Percentiles rank a stretch among this genome's conserved stretches.
Evolutionary conservation across 306 rosid species (phyloP).

Genomic region (Castanea crenata): DNA sequence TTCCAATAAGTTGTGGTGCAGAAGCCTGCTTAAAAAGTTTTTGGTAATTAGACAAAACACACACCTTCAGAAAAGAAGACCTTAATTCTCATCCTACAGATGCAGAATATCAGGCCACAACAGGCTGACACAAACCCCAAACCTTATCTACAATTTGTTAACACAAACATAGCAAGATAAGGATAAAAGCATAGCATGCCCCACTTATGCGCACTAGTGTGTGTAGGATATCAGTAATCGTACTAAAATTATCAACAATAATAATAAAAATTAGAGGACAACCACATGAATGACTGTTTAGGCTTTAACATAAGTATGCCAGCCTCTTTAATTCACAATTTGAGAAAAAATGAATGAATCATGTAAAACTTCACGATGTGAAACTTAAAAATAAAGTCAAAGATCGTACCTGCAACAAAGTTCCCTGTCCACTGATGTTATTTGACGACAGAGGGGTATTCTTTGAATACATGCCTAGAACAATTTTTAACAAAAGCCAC

Average conservation of each 20-base stretch:
- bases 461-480: conserved; percentile 67
- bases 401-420: conserved; percentile 66
- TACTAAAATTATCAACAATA: not conserved
- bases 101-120: conserved; percentile 1
- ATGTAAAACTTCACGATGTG: conserved; percentile 8
- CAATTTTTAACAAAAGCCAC: conserved; percentile 16
- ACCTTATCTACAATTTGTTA: not conserved
- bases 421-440: conserved; percentile 54
- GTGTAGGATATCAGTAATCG: not conserved
- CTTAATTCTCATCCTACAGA: conserved; percentile 14
- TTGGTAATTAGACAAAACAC: conserved; percentile 13
- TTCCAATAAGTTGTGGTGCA: conserved; percentile 88
- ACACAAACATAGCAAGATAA: not conserved
- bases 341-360: conserved; percentile 3
- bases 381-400: conserved; percentile 24
- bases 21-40: conserved; percentile 47
- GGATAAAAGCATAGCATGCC: not conserved
- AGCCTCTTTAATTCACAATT: conserved; percentile 8
- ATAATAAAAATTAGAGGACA: not conserved
- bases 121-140: not conserved
- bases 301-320: not conserved
- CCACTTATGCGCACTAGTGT: not conserved
- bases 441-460: conserved; percentile 59
- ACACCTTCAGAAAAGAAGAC: conserved; percentile 9
- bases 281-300: not conserved